Conservation (phyloP, 2,329 filamentous ascomycete genomes). For the Botrytis tulipae region DNA sequence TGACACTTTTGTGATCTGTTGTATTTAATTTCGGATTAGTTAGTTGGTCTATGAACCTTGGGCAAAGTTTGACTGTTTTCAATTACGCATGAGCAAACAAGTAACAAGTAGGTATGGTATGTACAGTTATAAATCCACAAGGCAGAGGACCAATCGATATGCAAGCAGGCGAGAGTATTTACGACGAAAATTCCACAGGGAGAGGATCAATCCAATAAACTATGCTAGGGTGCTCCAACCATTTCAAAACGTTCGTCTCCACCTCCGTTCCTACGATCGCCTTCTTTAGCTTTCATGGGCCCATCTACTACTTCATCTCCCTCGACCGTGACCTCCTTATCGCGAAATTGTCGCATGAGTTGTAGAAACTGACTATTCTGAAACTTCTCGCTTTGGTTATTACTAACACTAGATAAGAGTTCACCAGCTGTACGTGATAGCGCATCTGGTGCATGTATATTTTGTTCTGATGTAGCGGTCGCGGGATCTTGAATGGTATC, state of each 20-base stretch:
- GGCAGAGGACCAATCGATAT: neutral
- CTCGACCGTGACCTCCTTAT: conserved; percentile 69
- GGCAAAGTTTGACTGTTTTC: neutral
- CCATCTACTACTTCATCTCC: conserved; percentile 61
- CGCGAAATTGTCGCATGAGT: conserved; percentile 73
- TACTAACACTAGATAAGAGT: conserved; percentile 65
- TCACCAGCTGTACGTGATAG: conserved; percentile 70
- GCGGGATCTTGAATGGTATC: conserved; percentile 36
- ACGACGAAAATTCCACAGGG: neutral
- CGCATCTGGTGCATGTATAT: conserved; percentile 51
- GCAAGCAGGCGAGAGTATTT: neutral
- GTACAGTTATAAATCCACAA: neutral
- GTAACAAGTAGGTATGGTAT: neutral
- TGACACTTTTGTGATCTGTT: neutral
- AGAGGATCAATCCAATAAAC: conserved; percentile 1
- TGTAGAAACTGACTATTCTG: conserved; percentile 73
- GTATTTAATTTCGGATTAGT: neutral
- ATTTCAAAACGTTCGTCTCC: neutral
- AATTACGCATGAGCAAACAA: neutral
- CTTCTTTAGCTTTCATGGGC: neutral
- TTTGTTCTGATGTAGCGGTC: conserved; percentile 36
- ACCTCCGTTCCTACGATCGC: neutral
- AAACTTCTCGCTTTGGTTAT: conserved; percentile 72
- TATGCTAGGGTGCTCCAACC: conserved; percentile 6
- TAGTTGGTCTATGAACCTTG: neutral